phyloP scores from a whole-genome alignment of 2,329 filamentous ascomycete genomes.

The Ophiostoma perfectum region DNA sequence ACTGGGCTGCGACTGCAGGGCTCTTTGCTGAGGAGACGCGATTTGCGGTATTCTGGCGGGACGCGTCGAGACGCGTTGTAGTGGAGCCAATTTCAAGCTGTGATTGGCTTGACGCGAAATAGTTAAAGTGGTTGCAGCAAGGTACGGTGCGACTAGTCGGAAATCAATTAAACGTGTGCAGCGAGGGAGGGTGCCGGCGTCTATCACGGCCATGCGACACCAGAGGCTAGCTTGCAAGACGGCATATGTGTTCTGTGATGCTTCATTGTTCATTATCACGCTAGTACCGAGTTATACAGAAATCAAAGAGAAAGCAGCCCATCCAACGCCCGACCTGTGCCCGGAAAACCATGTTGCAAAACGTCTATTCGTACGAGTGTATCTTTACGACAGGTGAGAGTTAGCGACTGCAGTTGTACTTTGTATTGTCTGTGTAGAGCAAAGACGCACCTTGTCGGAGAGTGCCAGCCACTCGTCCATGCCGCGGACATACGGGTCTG shows the following conservation, averaged over 20 bases:
- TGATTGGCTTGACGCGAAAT: constrained; percentile 25
- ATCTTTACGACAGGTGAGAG: constrained; percentile 2
- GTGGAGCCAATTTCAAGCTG: neutral
- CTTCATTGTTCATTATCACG: neutral
- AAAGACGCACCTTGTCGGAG: constrained; percentile 43
- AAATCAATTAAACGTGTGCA: constrained; percentile 1
- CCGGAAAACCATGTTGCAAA: neutral
- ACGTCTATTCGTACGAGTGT: constrained; percentile 15
- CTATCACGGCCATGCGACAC: neutral
- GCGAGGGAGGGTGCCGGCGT: neutral
- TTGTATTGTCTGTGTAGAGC: too few species aligned
- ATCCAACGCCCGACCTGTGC: constrained; percentile 16
- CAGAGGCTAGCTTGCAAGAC: too few species aligned
- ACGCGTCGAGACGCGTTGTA: constrained; percentile 28
- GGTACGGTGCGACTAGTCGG: neutral
- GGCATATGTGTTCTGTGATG: neutral
- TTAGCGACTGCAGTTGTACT: neutral
- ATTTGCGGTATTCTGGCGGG: constrained; percentile 13
- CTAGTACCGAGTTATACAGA: neutral
- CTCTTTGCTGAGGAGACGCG: constrained; percentile 14
- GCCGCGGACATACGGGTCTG: constrained; percentile 67
- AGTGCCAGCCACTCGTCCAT: constrained; percentile 76
- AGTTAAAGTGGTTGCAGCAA: constrained; percentile 28
- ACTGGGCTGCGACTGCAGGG: neutral
- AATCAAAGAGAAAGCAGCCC: neutral